phyloP scores from a whole-genome alignment of 768 basidiomycete genomes.

The Lactarius deliciosus region DNA sequence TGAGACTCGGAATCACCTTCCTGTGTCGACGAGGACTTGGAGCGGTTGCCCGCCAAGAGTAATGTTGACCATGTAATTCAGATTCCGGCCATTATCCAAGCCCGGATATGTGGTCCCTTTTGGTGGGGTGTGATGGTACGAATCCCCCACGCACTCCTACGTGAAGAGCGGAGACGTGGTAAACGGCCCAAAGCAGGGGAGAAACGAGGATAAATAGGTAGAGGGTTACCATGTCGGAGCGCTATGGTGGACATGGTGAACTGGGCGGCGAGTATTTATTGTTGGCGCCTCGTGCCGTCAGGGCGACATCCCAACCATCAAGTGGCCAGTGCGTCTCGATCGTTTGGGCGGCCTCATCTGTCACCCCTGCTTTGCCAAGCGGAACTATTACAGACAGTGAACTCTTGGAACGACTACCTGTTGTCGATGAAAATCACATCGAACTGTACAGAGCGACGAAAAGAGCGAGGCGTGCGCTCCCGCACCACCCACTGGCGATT shows the following conservation, averaged over 20 bases:
- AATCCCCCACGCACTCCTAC: constrained; percentile 31
- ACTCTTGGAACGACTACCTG: not conserved
- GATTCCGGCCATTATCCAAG: constrained; percentile 28
- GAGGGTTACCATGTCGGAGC: not conserved
- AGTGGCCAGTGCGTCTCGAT: not conserved
- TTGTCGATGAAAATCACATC: not conserved
- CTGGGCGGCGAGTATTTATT: not conserved
- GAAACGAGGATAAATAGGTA: not conserved
- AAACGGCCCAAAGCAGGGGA: not conserved
- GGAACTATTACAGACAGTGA: not conserved
- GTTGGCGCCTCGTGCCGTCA: not conserved
- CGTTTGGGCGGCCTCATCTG: not conserved
- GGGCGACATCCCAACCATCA: not conserved
- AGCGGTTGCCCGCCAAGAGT: constrained; percentile 33
- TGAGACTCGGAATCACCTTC: constrained; percentile 32
- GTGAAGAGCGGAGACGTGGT: constrained; percentile 3
- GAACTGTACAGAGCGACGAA: not conserved
- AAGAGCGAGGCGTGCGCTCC: too few species aligned
- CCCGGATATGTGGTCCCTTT: constrained; percentile 5
- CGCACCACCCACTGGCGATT: too few species aligned
- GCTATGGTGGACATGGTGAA: not conserved
- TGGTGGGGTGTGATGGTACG: constrained; percentile 8
- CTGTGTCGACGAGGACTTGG: constrained; percentile 37
- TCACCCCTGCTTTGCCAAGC: not conserved
- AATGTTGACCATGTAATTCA: constrained; percentile 35